Conservation (phyloP, 805 yeast genomes). For the Pichia cabralensis region DNA sequence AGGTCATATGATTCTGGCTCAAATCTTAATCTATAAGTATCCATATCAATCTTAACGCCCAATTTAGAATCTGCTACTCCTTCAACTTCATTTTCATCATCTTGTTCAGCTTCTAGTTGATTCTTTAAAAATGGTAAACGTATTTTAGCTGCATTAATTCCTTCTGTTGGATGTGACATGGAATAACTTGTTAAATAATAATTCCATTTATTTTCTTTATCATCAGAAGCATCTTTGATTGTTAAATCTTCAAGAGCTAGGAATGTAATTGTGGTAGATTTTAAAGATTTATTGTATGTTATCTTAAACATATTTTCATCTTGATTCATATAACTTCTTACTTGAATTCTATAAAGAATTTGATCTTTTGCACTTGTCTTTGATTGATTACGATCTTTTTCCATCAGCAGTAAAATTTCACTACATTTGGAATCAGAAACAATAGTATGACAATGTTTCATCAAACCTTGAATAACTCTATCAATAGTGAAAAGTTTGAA, state of each 20-base stretch:
- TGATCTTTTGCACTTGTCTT: constrained; percentile 76
- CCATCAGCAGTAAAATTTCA: constrained; percentile 73
- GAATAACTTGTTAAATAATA: constrained; percentile 88
- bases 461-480: constrained; percentile 74
- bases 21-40: constrained; percentile 71
- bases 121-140: constrained; percentile 69
- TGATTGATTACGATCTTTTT: constrained; percentile 57
- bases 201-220: constrained; percentile 78
- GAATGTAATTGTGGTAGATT: constrained; percentile 61
- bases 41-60: constrained; percentile 68
- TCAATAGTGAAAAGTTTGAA: constrained; percentile 89
- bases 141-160: constrained; percentile 69
- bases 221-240: constrained; percentile 45
- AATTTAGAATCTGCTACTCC: constrained; percentile 62
- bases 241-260: constrained; percentile 86
- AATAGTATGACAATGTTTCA: constrained; percentile 80
- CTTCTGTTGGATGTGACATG: constrained; percentile 96
- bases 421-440: constrained; percentile 72
- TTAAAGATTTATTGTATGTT: constrained; percentile 46
- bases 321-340: constrained; percentile 61
- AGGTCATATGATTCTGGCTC: constrained; percentile 73
- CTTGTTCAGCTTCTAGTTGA: constrained; percentile 39
- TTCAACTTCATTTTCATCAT: constrained; percentile 33
- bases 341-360: constrained; percentile 82
- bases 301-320: constrained; percentile 93